A percentile compares a stretch with the other conserved stretches of the same genome.
Evolutionary conservation across 1,284 basidiomycete species (phyloP).

Genomic region (Ustilago crameri): DNA sequence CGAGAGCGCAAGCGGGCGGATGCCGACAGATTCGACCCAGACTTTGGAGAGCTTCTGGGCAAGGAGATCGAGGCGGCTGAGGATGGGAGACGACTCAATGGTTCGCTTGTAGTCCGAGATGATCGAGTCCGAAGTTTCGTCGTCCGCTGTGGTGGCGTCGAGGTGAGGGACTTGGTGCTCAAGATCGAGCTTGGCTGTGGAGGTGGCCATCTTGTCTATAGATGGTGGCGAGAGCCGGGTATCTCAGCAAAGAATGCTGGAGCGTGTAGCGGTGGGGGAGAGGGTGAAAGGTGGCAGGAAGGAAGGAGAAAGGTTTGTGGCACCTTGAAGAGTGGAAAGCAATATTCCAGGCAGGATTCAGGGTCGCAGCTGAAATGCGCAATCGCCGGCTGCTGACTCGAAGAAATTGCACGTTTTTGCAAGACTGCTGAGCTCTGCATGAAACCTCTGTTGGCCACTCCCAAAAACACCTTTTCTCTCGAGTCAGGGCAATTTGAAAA

Average conservation of each 20-base stretch:
- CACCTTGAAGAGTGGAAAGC: too few species aligned
- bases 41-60: conserved; percentile 21
- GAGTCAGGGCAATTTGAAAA: too few species aligned
- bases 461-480: too few species aligned
- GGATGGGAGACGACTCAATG: conserved; percentile 16
- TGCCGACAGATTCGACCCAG: conserved; percentile 50
- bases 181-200: conserved; percentile 22
- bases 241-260: neutral
- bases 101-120: conserved; percentile 33
- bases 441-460: too few species aligned
- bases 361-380: too few species aligned
- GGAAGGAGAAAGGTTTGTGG: too few species aligned
- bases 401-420: too few species aligned
- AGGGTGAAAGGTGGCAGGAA: too few species aligned
- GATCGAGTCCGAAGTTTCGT: conserved; percentile 26
- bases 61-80: conserved; percentile 26
- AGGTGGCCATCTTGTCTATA: conserved; percentile 8
- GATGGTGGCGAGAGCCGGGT: neutral
- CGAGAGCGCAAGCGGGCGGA: conserved; percentile 44
- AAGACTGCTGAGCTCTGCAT: too few species aligned
- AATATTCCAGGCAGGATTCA: too few species aligned
- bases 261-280: neutral
- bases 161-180: conserved; percentile 17
- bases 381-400: too few species aligned
- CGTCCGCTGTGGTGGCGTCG: neutral